Evolutionary conservation across 257 asterid species (phyloP).

Genomic region (Ilex aquifolium): DNA sequence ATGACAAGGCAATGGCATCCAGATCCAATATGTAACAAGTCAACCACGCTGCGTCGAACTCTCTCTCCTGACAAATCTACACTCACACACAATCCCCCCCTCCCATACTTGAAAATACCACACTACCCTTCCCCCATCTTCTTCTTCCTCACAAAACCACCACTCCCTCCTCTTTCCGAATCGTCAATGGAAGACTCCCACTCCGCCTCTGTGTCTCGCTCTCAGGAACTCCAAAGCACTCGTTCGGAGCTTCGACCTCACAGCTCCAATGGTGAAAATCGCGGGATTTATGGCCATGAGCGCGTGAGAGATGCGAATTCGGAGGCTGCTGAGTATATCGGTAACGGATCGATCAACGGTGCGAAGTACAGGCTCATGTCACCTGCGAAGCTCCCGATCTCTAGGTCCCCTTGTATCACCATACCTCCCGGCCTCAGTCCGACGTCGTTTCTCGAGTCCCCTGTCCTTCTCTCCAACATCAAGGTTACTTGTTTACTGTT

Average conservation of each 20-base stretch:
- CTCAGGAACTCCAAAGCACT: not conserved
- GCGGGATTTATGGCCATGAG: too few species aligned
- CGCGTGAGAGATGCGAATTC: slow-evolving; percentile 1
- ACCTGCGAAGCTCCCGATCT: slow-evolving; percentile 98
- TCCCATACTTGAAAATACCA: too few species aligned
- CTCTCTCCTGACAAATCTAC: not conserved
- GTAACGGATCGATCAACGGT: slow-evolving; percentile 45
- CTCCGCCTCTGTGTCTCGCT: slow-evolving; percentile 6
- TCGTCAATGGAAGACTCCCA: slow-evolving; percentile 15
- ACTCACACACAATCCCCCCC: not conserved
- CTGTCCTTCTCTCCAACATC: slow-evolving; percentile 87
- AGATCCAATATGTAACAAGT: not conserved
- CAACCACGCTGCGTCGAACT: too few species aligned
- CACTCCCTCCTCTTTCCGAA: not conserved
- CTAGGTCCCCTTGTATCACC: slow-evolving; percentile 74
- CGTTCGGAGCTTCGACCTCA: not conserved
- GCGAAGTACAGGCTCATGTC: slow-evolving; percentile 88
- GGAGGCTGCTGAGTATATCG: slow-evolving; percentile 1
- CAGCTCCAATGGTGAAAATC: not conserved
- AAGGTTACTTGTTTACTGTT: slow-evolving; percentile 41
- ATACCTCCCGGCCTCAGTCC: slow-evolving; percentile 97
- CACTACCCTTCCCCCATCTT: not conserved
- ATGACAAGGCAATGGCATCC: not conserved
- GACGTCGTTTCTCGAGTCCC: slow-evolving; percentile 89
- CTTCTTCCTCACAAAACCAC: not conserved